Base-by-base conservation (phyloP, 2,329 filamentous ascomycete species). In the Calonectria henricotiae region DNA sequence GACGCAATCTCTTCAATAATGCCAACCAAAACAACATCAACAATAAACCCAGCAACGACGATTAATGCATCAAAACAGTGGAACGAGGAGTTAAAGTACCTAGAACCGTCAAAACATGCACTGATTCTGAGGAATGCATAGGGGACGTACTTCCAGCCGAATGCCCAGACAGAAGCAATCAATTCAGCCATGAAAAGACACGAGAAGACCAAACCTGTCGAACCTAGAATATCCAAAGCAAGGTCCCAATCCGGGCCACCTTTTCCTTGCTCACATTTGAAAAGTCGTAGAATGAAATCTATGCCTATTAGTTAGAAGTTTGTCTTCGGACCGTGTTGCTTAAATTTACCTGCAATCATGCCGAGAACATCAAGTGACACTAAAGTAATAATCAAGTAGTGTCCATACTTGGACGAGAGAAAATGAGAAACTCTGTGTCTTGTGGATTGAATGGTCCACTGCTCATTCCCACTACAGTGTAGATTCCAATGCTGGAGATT, bases 101-200 rank as follows among this genome's bases (percentile, higher is more conserved):
- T 90, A 65, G 9, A 27, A 3, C 17, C 6, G 54, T 76, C 27
- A 76, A 70, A 13, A 51, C 8, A 32, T 46, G 32, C 35, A 17
- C 17, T 49, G 55, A 12, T 1, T 44, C 30, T 23, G 6, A 11
- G n/a, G 58, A 46, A 30, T 39, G 30, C 15, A 30, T 12, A 25
- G 9, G 23, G 4, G 43, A 82, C 86, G 78, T 81, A 92, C 90
- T 81, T 74, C 37, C 84, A 80, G 2, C 91, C 91, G 82, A 91
- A 92, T 3, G 89, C 89, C 83, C 89, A 89, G 2, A 92, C 79
- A 35, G 86, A 88, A 3, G 87, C 81, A 11, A 87, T 65, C 79
- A 93, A 80, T 80, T 94, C 92, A 0, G 86, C 74, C 83, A 93
- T 85, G 78, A 94, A 94, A 32, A 93, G 76, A 73, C 86, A 89